These are phyloP conservation scores for Leavenworthia alabamica DNA, from an alignment of 345 rosid genomes.

Conservation along the genomic window DNA sequence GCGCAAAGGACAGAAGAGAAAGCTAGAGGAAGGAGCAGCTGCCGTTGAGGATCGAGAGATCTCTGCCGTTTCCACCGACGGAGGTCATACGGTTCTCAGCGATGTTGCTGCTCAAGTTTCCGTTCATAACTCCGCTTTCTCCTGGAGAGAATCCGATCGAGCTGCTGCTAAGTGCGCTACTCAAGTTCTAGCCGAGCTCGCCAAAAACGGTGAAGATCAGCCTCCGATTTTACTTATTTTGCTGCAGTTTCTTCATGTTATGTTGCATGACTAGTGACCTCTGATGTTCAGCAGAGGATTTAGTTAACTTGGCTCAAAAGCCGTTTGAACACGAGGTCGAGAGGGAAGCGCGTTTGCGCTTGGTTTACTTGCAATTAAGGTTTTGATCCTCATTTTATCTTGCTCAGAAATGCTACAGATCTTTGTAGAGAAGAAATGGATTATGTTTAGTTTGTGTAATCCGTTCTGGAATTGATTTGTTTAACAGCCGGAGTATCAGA, in stretches of 20 bases:
- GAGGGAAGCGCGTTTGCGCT: conserved; percentile 95
- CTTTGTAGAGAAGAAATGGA: too few relatives aligned
- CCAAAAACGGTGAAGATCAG: conserved; percentile 70
- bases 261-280: conserved; percentile 20
- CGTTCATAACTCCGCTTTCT: conserved; percentile 61
- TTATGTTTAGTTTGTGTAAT: conserved; percentile 8
- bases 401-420: not conserved
- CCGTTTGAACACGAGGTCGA: conserved; percentile 97
- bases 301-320: conserved; percentile 54
- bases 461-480: conserved; percentile 29
- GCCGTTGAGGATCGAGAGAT: conserved; percentile 47
- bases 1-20: too few relatives aligned
- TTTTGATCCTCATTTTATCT: conserved; percentile 14
- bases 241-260: conserved; percentile 3
- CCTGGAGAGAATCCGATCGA: conserved; percentile 92
- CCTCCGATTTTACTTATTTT: conserved; percentile 30
- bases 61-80: conserved; percentile 55
- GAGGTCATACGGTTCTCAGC: conserved; percentile 46
- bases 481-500: conserved; percentile 98
- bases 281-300: conserved; percentile 62
- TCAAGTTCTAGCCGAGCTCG: conserved; percentile 94
- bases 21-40: conserved; percentile 60
- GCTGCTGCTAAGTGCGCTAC: conserved; percentile 92
- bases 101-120: conserved; percentile 71
- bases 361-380: conserved; percentile 97